phyloP scores from a whole-genome alignment of 1,284 basidiomycete species.

The Malassezia dermatis region DNA sequence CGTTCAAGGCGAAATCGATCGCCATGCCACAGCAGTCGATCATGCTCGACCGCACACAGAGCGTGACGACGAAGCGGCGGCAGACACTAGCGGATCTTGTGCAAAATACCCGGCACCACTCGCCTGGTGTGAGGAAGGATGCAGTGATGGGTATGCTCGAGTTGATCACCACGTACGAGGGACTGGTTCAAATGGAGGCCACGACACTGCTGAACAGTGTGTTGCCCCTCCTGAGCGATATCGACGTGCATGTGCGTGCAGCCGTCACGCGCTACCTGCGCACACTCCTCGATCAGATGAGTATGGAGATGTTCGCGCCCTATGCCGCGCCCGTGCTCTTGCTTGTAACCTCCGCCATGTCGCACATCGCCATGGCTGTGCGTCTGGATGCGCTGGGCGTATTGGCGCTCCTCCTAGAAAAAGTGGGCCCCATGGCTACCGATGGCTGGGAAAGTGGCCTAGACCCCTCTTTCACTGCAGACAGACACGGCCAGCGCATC shows the following conservation, averaged over 20 bases:
- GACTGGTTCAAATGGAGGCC: slow-evolving; percentile 56
- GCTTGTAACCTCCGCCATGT: slow-evolving; percentile 82
- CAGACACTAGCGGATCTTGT: slow-evolving; percentile 70
- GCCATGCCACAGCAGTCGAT: slow-evolving; percentile 34
- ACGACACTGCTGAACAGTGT: slow-evolving; percentile 60
- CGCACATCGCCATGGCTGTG: slow-evolving; percentile 87
- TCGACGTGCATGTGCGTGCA: slow-evolving; percentile 53
- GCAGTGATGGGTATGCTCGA: slow-evolving; percentile 72
- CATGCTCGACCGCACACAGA: slow-evolving; percentile 29
- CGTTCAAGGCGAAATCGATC: slow-evolving; percentile 69
- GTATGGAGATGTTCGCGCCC: slow-evolving; percentile 56
- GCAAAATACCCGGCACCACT: slow-evolving; percentile 73
- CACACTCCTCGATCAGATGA: slow-evolving; percentile 63
- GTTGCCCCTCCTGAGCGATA: slow-evolving; percentile 60
- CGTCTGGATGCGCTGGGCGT: slow-evolving; percentile 77
- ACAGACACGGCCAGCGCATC: slow-evolving; percentile 26
- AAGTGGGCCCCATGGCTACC: slow-evolving; percentile 55
- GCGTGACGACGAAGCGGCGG: slow-evolving; percentile 49
- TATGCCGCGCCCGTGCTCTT: slow-evolving; percentile 61
- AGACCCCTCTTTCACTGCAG: slow-evolving; percentile 12
- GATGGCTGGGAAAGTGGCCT: slow-evolving; percentile 27
- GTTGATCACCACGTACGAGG: slow-evolving; percentile 60
- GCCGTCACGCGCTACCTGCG: slow-evolving; percentile 51
- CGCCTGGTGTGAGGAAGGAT: slow-evolving; percentile 64
- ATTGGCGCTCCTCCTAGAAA: slow-evolving; percentile 65